phyloP scores from a whole-genome alignment of 768 basidiomycete genomes.

The Tulasnella sp. region DNA sequence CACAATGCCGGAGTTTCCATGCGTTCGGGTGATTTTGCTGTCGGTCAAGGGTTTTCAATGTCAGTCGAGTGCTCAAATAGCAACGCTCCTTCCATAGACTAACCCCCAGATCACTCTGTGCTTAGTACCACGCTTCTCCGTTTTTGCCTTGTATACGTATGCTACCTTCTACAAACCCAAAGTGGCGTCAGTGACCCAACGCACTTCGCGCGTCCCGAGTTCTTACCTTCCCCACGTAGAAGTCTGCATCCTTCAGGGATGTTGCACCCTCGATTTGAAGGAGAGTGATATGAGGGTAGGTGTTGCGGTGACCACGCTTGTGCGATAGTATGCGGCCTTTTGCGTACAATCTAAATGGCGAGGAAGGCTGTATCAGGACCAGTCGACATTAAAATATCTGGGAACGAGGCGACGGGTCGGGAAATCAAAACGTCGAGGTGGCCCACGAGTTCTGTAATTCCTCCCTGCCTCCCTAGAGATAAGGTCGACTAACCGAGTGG shows the following conservation, averaged over 20 bases:
- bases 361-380: not conserved
- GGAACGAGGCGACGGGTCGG: not conserved
- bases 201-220: not conserved
- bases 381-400: not conserved
- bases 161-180: slow-evolving; percentile 69
- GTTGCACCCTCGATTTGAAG: slow-evolving; percentile 96
- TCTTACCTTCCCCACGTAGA: slow-evolving; percentile 96
- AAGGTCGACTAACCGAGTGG: not conserved
- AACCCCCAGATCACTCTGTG: slow-evolving; percentile 98
- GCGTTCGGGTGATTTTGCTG: slow-evolving; percentile 88
- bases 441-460: not conserved
- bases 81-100: slow-evolving; percentile 36
- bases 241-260: slow-evolving; percentile 89
- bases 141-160: slow-evolving; percentile 96
- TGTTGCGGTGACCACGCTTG: slow-evolving; percentile 98
- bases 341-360: slow-evolving; percentile 68
- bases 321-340: slow-evolving; percentile 97
- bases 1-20: slow-evolving; percentile 92
- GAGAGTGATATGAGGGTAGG: slow-evolving; percentile 91
- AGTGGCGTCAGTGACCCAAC: slow-evolving; percentile 17
- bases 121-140: slow-evolving; percentile 89
- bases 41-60: not conserved
- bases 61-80: not conserved
- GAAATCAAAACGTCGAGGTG: not conserved
- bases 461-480: not conserved